Evolutionary conservation across 768 basidiomycete species (phyloP).

Genomic region (Kwoniella dejecticola): DNA sequence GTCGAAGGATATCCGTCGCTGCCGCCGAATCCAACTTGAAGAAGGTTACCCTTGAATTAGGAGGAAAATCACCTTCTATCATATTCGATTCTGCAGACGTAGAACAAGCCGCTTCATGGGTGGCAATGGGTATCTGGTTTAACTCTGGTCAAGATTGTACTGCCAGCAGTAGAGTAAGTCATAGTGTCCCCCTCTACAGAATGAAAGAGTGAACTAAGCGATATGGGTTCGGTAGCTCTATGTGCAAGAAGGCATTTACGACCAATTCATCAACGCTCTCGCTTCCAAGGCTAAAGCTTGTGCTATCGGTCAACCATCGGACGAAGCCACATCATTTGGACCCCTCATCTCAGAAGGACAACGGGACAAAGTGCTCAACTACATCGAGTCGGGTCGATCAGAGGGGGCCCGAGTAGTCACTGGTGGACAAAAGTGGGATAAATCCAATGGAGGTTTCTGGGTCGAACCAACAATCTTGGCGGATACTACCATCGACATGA

Average conservation of each 20-base stretch:
- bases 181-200: neutral
- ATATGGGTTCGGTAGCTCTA: too few relatives aligned
- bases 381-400: slow-evolving; percentile 73
- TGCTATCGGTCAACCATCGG: slow-evolving; percentile 50
- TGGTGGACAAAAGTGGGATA: slow-evolving; percentile 67
- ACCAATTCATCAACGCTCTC: slow-evolving; percentile 64
- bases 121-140: slow-evolving; percentile 72
- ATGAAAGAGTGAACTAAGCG: too few relatives aligned
- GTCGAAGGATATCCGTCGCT: slow-evolving; percentile 76
- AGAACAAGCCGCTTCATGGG: slow-evolving; percentile 76
- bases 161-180: slow-evolving; percentile 66
- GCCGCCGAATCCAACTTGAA: slow-evolving; percentile 81
- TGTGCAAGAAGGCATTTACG: slow-evolving; percentile 77
- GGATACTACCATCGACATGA: slow-evolving; percentile 68
- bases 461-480: slow-evolving; percentile 84
- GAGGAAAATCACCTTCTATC: slow-evolving; percentile 72
- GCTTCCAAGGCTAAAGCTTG: slow-evolving; percentile 41
- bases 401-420: slow-evolving; percentile 69
- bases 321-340: slow-evolving; percentile 53
- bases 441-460: slow-evolving; percentile 71
- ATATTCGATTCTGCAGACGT: slow-evolving; percentile 85
- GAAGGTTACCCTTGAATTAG: slow-evolving; percentile 84
- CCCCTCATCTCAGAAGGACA: slow-evolving; percentile 51
- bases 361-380: slow-evolving; percentile 63
- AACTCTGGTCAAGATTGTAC: slow-evolving; percentile 80